These are phyloP conservation scores for Penicillium sp. DNA, from an alignment of 2,329 filamentous ascomycete genomes.

Conservation along the genomic window DNA sequence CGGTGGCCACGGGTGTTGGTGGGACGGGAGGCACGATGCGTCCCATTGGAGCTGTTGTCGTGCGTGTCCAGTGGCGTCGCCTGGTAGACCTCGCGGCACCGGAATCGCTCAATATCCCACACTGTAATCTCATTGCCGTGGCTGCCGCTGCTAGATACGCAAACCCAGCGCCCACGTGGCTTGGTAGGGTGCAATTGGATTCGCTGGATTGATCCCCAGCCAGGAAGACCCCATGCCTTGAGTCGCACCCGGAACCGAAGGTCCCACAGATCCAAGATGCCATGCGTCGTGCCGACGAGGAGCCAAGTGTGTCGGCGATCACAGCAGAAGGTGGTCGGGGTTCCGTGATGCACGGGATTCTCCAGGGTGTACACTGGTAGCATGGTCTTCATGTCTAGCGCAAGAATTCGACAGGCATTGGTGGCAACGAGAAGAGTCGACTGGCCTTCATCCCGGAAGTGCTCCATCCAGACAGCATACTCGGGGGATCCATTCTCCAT, in stretches of 20 bases:
- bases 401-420: constrained; percentile 78
- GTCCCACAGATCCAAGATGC: constrained; percentile 92
- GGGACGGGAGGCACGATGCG: constrained; percentile 51
- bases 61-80: constrained; percentile 41
- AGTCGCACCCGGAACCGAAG: constrained; percentile 88
- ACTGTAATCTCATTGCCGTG: constrained; percentile 82
- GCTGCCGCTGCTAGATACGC: constrained; percentile 82
- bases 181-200: constrained; percentile 76
- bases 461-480: constrained; percentile 85
- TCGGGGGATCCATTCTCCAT: constrained; percentile 55
- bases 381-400: constrained; percentile 87
- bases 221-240: constrained; percentile 83
- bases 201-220: constrained; percentile 75
- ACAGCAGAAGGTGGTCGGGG: constrained; percentile 86
- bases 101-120: constrained; percentile 90
- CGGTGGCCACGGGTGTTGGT: constrained; percentile 18
- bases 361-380: constrained; percentile 73
- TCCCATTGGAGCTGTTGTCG: constrained; percentile 35
- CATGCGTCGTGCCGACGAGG: constrained; percentile 86
- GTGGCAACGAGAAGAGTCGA: constrained; percentile 88
- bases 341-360: constrained; percentile 89
- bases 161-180: constrained; percentile 79
- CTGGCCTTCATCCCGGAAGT: constrained; percentile 77
- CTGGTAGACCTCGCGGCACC: constrained; percentile 87
- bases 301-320: constrained; percentile 88